Percentiles rank a stretch among this genome's conserved stretches.
phyloP scores from a whole-genome alignment of 2,329 filamentous ascomycete species.

The Fusarium domesticum region DNA sequence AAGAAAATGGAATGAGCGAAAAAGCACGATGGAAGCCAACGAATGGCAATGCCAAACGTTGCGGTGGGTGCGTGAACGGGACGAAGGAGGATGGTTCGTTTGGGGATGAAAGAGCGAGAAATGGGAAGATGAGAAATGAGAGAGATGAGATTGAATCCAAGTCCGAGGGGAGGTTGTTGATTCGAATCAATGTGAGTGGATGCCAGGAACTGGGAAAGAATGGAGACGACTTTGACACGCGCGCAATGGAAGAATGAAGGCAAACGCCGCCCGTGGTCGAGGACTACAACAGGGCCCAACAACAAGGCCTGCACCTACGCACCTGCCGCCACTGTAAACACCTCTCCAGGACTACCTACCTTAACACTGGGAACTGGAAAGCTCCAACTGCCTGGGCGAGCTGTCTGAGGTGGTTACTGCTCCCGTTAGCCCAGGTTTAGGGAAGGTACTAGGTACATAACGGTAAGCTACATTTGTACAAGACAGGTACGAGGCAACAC shows the following conservation, averaged over 20 bases:
- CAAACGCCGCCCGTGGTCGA: constrained; percentile 9
- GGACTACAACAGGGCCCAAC: too few relatives aligned
- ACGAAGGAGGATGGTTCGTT: constrained; percentile 8
- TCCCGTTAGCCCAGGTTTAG: not conserved
- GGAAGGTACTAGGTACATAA: not conserved
- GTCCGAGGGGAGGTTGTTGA: constrained; percentile 18
- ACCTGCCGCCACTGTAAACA: too few relatives aligned
- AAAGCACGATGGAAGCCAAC: constrained; percentile 2
- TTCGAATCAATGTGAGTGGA: constrained; percentile 18
- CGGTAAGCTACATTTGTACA: not conserved
- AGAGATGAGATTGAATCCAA: not conserved
- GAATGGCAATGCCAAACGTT: constrained; percentile 1
- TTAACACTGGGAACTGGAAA: too few relatives aligned
- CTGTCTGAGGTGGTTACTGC: too few relatives aligned
- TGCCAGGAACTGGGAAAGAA: constrained; percentile 24
- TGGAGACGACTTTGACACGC: constrained; percentile 20
- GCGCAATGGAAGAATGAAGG: constrained; percentile 24
- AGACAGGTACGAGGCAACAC: not conserved
- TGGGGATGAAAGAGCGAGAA: constrained; percentile 16
- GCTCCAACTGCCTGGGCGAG: too few relatives aligned
- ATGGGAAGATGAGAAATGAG: constrained; percentile 18
- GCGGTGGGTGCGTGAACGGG: not conserved
- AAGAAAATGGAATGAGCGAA: not conserved
- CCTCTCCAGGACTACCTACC: too few relatives aligned
- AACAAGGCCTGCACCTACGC: too few relatives aligned